Conservation (phyloP, 345 rosid genomes). For the Populus alba region DNA sequence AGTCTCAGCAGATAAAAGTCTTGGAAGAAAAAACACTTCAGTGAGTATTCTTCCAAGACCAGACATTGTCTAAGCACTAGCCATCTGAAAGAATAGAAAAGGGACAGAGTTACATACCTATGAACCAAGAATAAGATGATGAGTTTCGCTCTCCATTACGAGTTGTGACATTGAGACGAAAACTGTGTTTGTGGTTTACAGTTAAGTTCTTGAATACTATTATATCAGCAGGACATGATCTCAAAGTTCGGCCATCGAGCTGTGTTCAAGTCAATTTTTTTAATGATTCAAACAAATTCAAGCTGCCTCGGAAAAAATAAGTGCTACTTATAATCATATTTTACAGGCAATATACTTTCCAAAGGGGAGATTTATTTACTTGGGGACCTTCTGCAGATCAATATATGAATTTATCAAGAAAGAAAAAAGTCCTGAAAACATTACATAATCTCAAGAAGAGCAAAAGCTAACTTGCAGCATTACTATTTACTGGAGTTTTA, state of each 20-base stretch:
- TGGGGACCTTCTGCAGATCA: no score
- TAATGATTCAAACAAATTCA: neutral
- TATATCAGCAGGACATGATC: constrained; percentile 30
- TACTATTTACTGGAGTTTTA: neutral
- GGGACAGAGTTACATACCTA: constrained; percentile 34
- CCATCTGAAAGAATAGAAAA: neutral
- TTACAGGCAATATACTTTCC: no score
- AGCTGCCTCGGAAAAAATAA: no score
- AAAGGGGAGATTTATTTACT: no score
- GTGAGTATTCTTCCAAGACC: neutral
- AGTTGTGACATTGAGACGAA: constrained; percentile 44
- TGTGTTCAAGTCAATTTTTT: constrained; percentile 19
- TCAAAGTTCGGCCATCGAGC: constrained; percentile 45
- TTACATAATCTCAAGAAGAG: neutral
- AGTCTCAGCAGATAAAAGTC: no score
- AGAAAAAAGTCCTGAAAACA: no score
- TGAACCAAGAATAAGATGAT: constrained; percentile 49
- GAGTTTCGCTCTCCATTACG: constrained; percentile 39
- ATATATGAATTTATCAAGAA: no score
- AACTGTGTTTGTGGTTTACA: constrained; percentile 35
- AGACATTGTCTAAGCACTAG: neutral
- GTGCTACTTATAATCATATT: no score
- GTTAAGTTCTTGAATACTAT: constrained; percentile 35
- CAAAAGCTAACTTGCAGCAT: neutral
- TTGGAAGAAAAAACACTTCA: neutral